phyloP scores from a whole-genome alignment of 2,329 filamentous ascomycete genomes.

The Ramularia collo-cygni region DNA sequence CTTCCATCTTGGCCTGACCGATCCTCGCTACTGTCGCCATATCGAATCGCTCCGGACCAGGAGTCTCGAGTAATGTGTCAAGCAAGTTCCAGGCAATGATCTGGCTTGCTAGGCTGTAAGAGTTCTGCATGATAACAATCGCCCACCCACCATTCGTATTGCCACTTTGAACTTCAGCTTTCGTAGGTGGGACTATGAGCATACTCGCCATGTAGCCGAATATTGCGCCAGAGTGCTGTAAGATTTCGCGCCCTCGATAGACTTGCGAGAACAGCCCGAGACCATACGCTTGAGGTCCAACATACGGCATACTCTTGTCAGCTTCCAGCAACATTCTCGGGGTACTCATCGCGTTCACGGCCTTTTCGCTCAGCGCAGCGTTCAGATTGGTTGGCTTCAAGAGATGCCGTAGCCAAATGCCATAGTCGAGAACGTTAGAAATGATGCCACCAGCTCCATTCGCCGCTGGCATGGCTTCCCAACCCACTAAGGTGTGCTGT shows the following conservation, averaged over 20 bases:
- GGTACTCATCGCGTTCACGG: constrained; percentile 10
- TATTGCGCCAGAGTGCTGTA: constrained; percentile 40
- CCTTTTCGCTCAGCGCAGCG: constrained; percentile 4
- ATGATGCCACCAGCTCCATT: constrained; percentile 29
- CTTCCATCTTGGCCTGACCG: constrained; percentile 2
- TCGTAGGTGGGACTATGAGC: constrained; percentile 37
- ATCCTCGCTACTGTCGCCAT: neutral
- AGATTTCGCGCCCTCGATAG: constrained; percentile 40
- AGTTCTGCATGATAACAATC: constrained; percentile 29
- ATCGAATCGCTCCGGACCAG: constrained; percentile 4
- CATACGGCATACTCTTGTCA: constrained; percentile 18
- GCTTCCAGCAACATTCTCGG: constrained; percentile 6
- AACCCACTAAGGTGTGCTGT: constrained; percentile 6
- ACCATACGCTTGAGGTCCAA: constrained; percentile 33
- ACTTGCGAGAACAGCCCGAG: constrained; percentile 36
- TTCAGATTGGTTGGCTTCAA: constrained; percentile 28
- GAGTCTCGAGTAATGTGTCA: constrained; percentile 6
- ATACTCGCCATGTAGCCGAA: constrained; percentile 41
- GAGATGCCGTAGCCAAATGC: constrained; percentile 46
- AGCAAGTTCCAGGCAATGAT: constrained; percentile 7
- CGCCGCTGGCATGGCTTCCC: constrained; percentile 10
- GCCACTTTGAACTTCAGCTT: constrained; percentile 6
- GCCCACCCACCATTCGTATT: constrained; percentile 34
- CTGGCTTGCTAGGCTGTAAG: constrained; percentile 5
- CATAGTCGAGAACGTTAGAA: constrained; percentile 45